Base-by-base conservation (phyloP, 176 grass and related monocot species). In the Thinopyrum elongatum region DNA sequence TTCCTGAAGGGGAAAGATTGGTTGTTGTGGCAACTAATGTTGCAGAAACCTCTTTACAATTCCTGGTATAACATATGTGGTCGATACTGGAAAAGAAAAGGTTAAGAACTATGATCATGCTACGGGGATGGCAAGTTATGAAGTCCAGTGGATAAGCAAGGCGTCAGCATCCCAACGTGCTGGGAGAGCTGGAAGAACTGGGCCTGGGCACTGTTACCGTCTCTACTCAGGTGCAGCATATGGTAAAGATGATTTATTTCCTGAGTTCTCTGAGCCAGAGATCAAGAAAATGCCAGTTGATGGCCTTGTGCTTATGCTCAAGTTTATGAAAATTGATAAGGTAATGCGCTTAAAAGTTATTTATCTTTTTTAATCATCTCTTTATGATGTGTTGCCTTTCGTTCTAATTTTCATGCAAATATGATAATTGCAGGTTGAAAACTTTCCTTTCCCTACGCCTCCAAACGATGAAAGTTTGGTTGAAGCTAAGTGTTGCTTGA, bases 11-110 rank as follows among this genome's bases (percentile, higher is more conserved):
- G 1, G 86, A 98, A 88, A 91, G 95, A 87, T 88, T 98, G 65
- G 87, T 98, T 70, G 95, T 98, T 17, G 87, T 98, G 75, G 90
- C 95, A 78, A 98, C 95, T 75, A 98, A 98, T 93, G 95, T 98
- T 57, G 95, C 93, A 53, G 91, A 98, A 86, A 98, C 95, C 53
- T 95, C 95, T 76, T 77, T 98, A 98, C 93, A 23, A 98, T 95
- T 78, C 93, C 92, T 19, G 91, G 95, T 34, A 98, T 95, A 92
- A 95, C 88, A 55, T 98, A 98, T 90, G 87, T 98, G 39, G 85
- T 98, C 12, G 95, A 98, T 79, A 98, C 95, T 51, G 95, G 93
- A 36, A 98, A 98, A 91, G 85, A 91, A 92, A 98, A 95, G 79
- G 88, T 95, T 68, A 98, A 95, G 87, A 93, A 90, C 69, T 98